These are phyloP conservation scores for Arthrobotrys conoides DNA, from an alignment of 2,329 filamentous ascomycete species.

Conservation along the genomic window DNA sequence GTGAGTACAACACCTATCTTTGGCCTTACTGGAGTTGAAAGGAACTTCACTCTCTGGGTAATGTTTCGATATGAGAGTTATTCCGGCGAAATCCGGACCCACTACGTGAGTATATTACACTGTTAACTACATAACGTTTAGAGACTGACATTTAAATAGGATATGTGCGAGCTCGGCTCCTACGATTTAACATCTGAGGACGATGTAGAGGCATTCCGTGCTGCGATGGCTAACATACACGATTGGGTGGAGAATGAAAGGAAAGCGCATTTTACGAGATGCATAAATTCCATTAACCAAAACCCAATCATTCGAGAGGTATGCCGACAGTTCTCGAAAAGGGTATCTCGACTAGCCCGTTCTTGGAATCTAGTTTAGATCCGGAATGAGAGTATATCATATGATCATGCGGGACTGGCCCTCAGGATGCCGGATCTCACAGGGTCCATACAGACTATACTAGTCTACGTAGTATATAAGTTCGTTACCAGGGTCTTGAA, in stretches of 20 bases:
- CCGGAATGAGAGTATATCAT: neutral
- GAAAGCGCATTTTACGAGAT: constrained; percentile 23
- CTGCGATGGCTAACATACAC: constrained; percentile 34
- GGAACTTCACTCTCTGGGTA: constrained; percentile 24
- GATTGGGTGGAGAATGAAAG: constrained; percentile 38
- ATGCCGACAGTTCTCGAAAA: neutral
- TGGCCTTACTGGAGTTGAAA: constrained; percentile 12
- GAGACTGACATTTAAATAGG: constrained; percentile 28
- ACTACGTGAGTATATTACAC: constrained; percentile 33
- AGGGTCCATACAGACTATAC: neutral
- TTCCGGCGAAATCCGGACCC: neutral
- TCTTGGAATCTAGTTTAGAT: neutral
- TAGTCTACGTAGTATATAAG: neutral
- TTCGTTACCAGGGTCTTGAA: neutral
- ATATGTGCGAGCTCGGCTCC: constrained; percentile 41
- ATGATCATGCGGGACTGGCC: neutral
- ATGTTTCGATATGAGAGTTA: constrained; percentile 27
- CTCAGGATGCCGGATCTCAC: neutral
- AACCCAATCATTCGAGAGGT: neutral
- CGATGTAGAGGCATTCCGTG: constrained; percentile 2
- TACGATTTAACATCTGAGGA: constrained; percentile 20
- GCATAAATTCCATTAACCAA: neutral
- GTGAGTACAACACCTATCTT: constrained; percentile 31
- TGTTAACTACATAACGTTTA: neutral
- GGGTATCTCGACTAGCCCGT: neutral